A percentile compares a stretch with the other conserved stretches of the same genome.
phyloP scores from a whole-genome alignment of 768 basidiomycete genomes.

The Leccinum fibrillosum region DNA sequence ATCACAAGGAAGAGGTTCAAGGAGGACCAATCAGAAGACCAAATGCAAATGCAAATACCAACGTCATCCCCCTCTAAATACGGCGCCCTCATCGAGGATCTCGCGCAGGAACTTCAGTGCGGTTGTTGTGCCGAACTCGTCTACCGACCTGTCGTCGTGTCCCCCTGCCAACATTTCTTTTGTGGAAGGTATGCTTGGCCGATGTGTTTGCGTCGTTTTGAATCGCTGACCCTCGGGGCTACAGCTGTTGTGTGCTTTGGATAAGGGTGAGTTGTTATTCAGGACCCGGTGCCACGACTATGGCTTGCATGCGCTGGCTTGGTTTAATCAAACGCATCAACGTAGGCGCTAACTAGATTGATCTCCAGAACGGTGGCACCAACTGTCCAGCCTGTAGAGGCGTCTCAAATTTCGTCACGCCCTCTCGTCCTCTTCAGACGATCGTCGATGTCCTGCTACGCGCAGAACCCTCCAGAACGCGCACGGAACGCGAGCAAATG shows the following conservation, averaged over 20 bases:
- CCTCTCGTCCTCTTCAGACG: conserved; percentile 70
- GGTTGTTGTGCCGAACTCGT: conserved; percentile 83
- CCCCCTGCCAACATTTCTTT: conserved; percentile 88
- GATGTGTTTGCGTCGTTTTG: not conserved
- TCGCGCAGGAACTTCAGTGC: conserved; percentile 76
- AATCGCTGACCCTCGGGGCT: conserved; percentile 43
- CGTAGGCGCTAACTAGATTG: conserved; percentile 11
- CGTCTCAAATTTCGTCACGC: conserved; percentile 61
- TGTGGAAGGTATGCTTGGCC: conserved; percentile 67
- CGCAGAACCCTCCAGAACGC: conserved; percentile 63
- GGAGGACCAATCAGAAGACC: conserved; percentile 36
- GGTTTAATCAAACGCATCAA: not conserved
- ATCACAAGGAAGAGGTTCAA: conserved; percentile 60
- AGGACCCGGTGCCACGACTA: conserved; percentile 3
- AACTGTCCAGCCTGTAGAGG: conserved; percentile 82
- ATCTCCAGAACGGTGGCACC: conserved; percentile 71
- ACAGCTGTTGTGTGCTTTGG: conserved; percentile 80
- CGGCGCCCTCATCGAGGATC: conserved; percentile 49
- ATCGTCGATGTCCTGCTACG: conserved; percentile 72
- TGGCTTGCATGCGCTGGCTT: not conserved
- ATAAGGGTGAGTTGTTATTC: conserved; percentile 59
- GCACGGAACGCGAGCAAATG: conserved; percentile 65
- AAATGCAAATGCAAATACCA: conserved; percentile 9
- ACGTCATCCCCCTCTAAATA: conserved; percentile 21
- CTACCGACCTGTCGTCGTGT: conserved; percentile 77